phyloP scores from a whole-genome alignment of 1,284 basidiomycete species.

The Porphyrellus sp. region DNA sequence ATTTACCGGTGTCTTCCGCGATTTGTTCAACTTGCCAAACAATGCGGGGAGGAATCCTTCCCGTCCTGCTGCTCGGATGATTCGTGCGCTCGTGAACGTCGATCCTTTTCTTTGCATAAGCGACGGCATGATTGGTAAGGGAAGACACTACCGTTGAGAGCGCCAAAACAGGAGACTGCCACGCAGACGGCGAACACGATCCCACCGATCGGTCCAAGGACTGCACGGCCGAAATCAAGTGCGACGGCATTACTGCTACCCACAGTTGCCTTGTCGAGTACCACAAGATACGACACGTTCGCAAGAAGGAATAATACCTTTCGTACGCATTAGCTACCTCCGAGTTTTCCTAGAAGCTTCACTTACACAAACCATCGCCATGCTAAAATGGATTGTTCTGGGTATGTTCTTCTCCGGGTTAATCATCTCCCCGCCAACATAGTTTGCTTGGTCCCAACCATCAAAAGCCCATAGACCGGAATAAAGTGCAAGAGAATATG shows the following conservation, averaged over 20 bases:
- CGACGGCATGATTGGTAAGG: constrained; percentile 1
- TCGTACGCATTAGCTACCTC: neutral
- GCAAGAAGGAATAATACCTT: constrained; percentile 76
- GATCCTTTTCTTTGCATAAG: constrained; percentile 46
- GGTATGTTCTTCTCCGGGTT: constrained; percentile 86
- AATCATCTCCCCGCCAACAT: constrained; percentile 89
- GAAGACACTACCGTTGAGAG: constrained; percentile 68
- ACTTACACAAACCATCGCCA: constrained; percentile 71
- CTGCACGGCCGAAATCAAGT: constrained; percentile 85
- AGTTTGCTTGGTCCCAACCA: constrained; percentile 90
- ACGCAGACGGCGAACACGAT: constrained; percentile 88
- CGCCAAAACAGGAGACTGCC: constrained; percentile 91
- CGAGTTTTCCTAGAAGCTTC: neutral
- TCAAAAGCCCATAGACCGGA: constrained; percentile 96
- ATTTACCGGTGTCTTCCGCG: constrained; percentile 80
- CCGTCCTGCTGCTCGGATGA: constrained; percentile 86
- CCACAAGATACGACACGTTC: constrained; percentile 91
- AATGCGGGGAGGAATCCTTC: constrained; percentile 85
- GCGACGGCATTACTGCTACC: constrained; percentile 90
- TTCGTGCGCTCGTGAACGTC: constrained; percentile 79
- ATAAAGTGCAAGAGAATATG: constrained; percentile 92
- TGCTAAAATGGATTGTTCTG: constrained; percentile 84
- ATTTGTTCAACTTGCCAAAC: constrained; percentile 74
- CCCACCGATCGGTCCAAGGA: constrained; percentile 86
- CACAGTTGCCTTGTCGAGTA: constrained; percentile 78